Percentiles rank a stretch among this genome's conserved stretches.
Evolutionary conservation across 225 moss, liverwort and hornwort species (phyloP).

Genomic region (Straminergon stramineum): DNA sequence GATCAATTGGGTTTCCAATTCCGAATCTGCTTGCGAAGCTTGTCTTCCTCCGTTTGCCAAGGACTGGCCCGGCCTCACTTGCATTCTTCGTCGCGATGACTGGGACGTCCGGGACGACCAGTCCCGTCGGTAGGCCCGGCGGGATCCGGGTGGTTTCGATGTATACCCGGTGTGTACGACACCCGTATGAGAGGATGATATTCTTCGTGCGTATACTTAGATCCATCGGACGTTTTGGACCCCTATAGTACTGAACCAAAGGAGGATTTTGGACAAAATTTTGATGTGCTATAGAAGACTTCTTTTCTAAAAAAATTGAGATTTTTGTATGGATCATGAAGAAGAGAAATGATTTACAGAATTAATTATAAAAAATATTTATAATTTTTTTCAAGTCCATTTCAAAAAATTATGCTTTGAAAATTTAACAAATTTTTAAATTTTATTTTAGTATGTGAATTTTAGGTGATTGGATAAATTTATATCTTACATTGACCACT

Average conservation of each 20-base stretch:
- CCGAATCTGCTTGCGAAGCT: not conserved
- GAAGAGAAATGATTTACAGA: too few relatives aligned
- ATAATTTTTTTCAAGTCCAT: not conserved
- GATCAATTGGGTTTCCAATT: not conserved
- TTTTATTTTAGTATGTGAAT: not conserved
- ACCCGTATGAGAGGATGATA: not conserved
- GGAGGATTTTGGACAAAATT: not conserved
- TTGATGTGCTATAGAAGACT: not conserved
- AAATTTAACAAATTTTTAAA: not conserved
- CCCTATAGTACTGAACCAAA: too few relatives aligned
- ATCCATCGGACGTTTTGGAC: too few relatives aligned
- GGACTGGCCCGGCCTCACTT: not conserved
- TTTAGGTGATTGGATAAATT: not conserved
- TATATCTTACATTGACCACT: not conserved
- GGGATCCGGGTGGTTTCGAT: not conserved
- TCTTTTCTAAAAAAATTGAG: not conserved
- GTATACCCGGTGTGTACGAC: not conserved
- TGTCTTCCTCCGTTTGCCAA: not conserved
- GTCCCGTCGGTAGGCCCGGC: not conserved
- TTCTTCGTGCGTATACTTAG: not conserved
- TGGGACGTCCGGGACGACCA: too few relatives aligned
- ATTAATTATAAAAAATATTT: not conserved
- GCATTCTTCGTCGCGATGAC: not conserved
- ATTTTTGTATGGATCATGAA: not conserved
- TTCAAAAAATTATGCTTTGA: fast-evolving